Percentiles rank a stretch among this genome's conserved stretches.
Conservation (phyloP, 2,329 filamentous ascomycete genomes). For the Cercospora janseana region DNA sequence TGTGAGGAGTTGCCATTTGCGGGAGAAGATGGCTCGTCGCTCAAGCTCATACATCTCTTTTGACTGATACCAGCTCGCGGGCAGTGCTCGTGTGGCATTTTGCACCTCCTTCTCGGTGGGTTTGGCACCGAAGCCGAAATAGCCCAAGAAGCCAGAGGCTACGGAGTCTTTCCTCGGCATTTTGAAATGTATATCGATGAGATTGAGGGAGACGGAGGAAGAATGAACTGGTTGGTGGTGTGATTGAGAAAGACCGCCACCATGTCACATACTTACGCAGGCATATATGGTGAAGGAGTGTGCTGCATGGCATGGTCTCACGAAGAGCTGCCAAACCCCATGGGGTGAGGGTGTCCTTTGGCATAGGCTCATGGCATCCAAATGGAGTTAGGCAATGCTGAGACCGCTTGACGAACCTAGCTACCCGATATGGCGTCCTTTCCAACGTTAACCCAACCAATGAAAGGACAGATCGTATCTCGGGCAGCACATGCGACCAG, state of each 20-base stretch:
- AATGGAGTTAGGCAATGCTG: slow-evolving; percentile 14
- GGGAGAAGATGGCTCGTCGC: slow-evolving; percentile 46
- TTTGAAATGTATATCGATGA: slow-evolving; percentile 6
- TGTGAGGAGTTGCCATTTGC: slow-evolving; percentile 39
- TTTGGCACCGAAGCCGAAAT: slow-evolving; percentile 41
- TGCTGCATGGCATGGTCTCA: slow-evolving; percentile 7
- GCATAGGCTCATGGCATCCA: slow-evolving; percentile 10
- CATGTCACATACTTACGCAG: slow-evolving; percentile 4
- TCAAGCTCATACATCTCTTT: slow-evolving; percentile 49
- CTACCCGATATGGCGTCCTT: slow-evolving; percentile 18
- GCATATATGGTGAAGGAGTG: slow-evolving; percentile 18
- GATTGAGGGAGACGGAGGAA: not conserved
- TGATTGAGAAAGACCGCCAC: not conserved
- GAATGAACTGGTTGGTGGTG: not conserved
- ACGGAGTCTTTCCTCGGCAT: slow-evolving; percentile 18
- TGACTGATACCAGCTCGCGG: slow-evolving; percentile 48
- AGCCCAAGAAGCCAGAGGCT: slow-evolving; percentile 26
- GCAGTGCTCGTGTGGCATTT: slow-evolving; percentile 40
- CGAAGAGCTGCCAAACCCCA: slow-evolving; percentile 18
- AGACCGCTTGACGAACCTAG: slow-evolving; percentile 6
- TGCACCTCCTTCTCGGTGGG: slow-evolving; percentile 28
- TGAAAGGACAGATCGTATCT: slow-evolving; percentile 9
- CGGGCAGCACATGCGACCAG: not conserved
- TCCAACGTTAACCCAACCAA: not conserved
- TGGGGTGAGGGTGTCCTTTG: slow-evolving; percentile 19